Conservation (phyloP, 768 basidiomycete genomes). For the Paxillus rubicundulus region DNA sequence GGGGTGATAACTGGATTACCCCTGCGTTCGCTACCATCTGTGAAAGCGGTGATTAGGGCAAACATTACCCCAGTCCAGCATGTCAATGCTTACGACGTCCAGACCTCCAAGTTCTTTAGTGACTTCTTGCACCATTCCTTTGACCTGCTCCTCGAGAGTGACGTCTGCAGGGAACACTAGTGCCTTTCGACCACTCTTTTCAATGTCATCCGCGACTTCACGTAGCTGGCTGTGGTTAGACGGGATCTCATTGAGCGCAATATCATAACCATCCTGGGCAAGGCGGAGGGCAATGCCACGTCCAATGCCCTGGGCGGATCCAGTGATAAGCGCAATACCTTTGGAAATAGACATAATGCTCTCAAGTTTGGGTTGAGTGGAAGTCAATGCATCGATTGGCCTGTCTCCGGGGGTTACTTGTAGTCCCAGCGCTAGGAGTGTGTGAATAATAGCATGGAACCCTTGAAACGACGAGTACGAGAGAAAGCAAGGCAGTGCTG, state of each 20-base stretch:
- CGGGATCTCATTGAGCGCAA: slow-evolving; percentile 29
- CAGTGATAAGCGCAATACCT: slow-evolving; percentile 32
- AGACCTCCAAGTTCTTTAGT: slow-evolving; percentile 14
- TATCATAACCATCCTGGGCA: slow-evolving; percentile 23
- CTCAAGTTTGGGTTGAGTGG: background rate
- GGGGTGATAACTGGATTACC: background rate
- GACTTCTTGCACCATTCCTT: slow-evolving; percentile 17
- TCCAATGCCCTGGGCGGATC: slow-evolving; percentile 31
- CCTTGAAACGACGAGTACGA: too few species aligned
- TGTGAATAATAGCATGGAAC: too few species aligned
- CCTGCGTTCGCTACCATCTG: slow-evolving; percentile 23
- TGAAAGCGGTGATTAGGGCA: background rate
- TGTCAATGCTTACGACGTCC: background rate
- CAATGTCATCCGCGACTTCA: slow-evolving; percentile 20
- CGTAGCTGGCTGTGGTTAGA: slow-evolving; percentile 12
- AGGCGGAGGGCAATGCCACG: slow-evolving; percentile 17
- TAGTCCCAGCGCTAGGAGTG: too few species aligned
- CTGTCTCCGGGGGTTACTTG: too few species aligned
- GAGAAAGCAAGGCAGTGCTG: too few species aligned
- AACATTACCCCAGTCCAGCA: background rate
- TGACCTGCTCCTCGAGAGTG: slow-evolving; percentile 20
- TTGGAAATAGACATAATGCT: slow-evolving; percentile 13
- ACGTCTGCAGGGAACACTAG: slow-evolving; percentile 20
- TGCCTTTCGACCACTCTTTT: slow-evolving; percentile 14
- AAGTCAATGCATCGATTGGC: too few species aligned